Evolutionary conservation across 768 basidiomycete genomes (phyloP).

Genomic region (Auriculariales sp.): DNA sequence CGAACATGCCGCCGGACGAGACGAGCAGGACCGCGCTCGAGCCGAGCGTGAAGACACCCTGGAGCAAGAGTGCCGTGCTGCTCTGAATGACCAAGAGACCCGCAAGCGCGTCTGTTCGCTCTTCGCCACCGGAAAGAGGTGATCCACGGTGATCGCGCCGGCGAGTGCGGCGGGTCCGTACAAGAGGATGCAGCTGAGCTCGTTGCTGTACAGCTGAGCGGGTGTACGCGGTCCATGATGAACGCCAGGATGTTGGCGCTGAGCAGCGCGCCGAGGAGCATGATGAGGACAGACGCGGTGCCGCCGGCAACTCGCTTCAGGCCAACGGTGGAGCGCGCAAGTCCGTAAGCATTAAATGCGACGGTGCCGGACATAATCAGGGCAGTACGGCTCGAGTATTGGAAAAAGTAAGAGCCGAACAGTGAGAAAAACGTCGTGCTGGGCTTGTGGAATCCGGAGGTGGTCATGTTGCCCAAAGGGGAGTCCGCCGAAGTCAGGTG

Average conservation of each 20-base stretch:
- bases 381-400: constrained; percentile 60
- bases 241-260: constrained; percentile 59
- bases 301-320: constrained; percentile 27
- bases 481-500: constrained; percentile 58
- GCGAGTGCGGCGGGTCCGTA: constrained; percentile 65
- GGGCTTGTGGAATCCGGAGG: constrained; percentile 30
- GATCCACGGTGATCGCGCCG: constrained; percentile 4
- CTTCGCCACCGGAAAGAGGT: constrained; percentile 31
- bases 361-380: background rate
- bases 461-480: constrained; percentile 48
- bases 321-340: background rate
- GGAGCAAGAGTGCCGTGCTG: constrained; percentile 38
- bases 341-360: background rate
- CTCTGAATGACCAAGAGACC: constrained; percentile 49
- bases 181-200: constrained; percentile 47
- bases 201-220: constrained; percentile 75
- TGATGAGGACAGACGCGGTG: constrained; percentile 31
- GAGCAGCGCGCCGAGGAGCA: constrained; percentile 41
- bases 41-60: constrained; percentile 48
- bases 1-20: constrained; percentile 38
- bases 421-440: constrained; percentile 67
- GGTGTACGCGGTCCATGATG: constrained; percentile 46
- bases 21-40: constrained; percentile 67
- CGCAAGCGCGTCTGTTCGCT: constrained; percentile 48
- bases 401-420: constrained; percentile 47